These are phyloP conservation scores for Aspergillus conjunctus DNA, from an alignment of 495 filamentous ascomycete species.

Conservation along the genomic window DNA sequence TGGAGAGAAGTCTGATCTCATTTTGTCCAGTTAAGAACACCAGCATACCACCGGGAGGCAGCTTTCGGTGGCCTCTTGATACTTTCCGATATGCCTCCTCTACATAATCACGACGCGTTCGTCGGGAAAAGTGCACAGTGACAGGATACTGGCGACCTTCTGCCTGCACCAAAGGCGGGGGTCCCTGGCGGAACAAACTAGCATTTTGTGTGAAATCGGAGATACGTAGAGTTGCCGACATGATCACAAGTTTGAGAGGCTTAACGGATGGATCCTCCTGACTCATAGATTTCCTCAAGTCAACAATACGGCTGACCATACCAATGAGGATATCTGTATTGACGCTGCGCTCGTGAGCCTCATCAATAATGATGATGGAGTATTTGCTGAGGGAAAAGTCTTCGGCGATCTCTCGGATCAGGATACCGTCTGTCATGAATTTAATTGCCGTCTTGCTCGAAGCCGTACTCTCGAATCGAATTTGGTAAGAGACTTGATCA, in stretches of 20 bases:
- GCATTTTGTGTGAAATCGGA: slow-evolving; percentile 87
- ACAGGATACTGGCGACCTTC: slow-evolving; percentile 95
- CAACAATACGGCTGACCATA: slow-evolving; percentile 90
- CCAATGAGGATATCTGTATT: slow-evolving; percentile 98
- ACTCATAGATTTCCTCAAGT: slow-evolving; percentile 67
- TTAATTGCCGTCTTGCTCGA: slow-evolving; percentile 89
- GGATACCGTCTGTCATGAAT: slow-evolving; percentile 98
- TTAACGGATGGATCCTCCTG: slow-evolving; percentile 62
- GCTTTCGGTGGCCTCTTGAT: slow-evolving; percentile 81
- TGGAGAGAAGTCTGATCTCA: slow-evolving; percentile 80
- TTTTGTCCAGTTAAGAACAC: slow-evolving; percentile 95
- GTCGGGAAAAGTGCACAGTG: slow-evolving; percentile 82
- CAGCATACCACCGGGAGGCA: slow-evolving; percentile 89
- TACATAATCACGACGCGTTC: slow-evolving; percentile 83
- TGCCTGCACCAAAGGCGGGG: slow-evolving; percentile 82
- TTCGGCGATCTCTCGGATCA: slow-evolving; percentile 86
- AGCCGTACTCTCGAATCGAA: slow-evolving; percentile 87
- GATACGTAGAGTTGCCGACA: slow-evolving; percentile 93
- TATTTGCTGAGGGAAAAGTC: slow-evolving; percentile 94
- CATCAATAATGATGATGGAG: slow-evolving; percentile 91
- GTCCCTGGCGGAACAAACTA: slow-evolving; percentile 69
- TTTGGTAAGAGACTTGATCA: slow-evolving; percentile 85
- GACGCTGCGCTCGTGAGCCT: slow-evolving; percentile 95
- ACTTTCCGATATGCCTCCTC: slow-evolving; percentile 89
- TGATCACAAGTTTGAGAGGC: slow-evolving; percentile 92